A percentile compares a stretch with the other conserved stretches of the same genome.
phyloP scores from a whole-genome alignment of 305 asterid genomes.

The Striga hermonthica region DNA sequence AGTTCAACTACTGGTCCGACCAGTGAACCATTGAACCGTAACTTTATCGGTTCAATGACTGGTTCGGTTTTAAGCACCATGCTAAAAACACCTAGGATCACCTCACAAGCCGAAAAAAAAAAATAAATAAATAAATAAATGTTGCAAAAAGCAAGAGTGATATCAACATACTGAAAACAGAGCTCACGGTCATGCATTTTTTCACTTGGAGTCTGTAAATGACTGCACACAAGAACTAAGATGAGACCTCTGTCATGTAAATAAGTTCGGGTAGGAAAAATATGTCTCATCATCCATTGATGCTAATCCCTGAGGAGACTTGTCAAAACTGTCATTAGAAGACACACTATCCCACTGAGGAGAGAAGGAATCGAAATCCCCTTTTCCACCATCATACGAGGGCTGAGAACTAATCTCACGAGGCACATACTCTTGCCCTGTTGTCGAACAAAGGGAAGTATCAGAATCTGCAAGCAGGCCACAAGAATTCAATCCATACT shows the following conservation, averaged over 20 bases:
- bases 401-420: constrained; percentile 2
- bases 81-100: neutral
- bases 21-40: too few species aligned
- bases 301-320: constrained; percentile 62
- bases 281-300: constrained; percentile 73
- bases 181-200: constrained; percentile 7
- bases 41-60: too few species aligned
- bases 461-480: constrained; percentile 37
- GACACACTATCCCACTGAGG: constrained; percentile 29
- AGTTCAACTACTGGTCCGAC: too few species aligned
- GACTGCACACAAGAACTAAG: constrained; percentile 41
- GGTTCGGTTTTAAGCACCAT: too few species aligned
- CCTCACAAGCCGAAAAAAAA: constrained; percentile 13
- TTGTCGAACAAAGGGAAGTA: constrained; percentile 29
- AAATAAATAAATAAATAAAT: too few species aligned
- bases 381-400: neutral
- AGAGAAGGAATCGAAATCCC: constrained; percentile 29
- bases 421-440: constrained; percentile 29
- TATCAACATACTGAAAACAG: constrained; percentile 29
- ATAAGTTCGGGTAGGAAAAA: constrained; percentile 82
- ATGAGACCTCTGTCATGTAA: constrained; percentile 53
- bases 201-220: constrained; percentile 46
- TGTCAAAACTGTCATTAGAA: constrained; percentile 42
- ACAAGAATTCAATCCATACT: constrained; percentile 33
- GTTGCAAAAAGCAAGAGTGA: neutral